Base-by-base conservation (phyloP, 441 rosid species). In the Manihot esculenta region DNA sequence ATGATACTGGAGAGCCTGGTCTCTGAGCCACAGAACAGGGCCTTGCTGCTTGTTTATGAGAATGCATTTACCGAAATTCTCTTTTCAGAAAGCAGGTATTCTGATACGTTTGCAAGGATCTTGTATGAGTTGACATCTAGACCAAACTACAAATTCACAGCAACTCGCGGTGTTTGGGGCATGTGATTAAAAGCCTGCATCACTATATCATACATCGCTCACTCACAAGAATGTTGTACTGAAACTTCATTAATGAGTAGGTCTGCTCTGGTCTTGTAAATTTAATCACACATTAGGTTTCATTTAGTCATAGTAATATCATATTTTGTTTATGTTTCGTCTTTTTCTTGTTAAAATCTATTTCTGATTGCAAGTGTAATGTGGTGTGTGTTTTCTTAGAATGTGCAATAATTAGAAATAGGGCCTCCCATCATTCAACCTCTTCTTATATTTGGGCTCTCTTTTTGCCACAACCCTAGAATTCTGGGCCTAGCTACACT, bases 81-180 rank as follows among this genome's bases (percentile, higher is more conserved):
- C 45, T 88, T 92, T 78, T 88, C 90, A 45, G 98, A 94, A 45
- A 84, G 88, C 50, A 92, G 85, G 79, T 87, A 87, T 77, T 88
- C 97, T 4, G 97, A 92, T 82, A 87, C 94, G 12, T 92, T 94
- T 72, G 94, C 96, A 20, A 85, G 97, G 85, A 90, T 94, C 71
- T 79, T 94, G 76, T 89, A 84, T 53, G 99, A 94, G 77, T 81
- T 92, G 62, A 94, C 98, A 12, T 87, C 98, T 54, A 89, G 91
- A 77, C 96, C 99, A 13, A 92, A 79, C 82, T 92, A 85, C 90
- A 91, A 91, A 84, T 84, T 85, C n/a, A 85, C 87, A 41, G 88
- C 94, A 10, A 89, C 99, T 66, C 86, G 94, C n/a, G 97, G 97
- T 72, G 78, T 94, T 61, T 94, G 99, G 98, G 97, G 98, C 26